Conservation (phyloP, 257 asterid genomes). For the Capsicum rhomboideum region DNA sequence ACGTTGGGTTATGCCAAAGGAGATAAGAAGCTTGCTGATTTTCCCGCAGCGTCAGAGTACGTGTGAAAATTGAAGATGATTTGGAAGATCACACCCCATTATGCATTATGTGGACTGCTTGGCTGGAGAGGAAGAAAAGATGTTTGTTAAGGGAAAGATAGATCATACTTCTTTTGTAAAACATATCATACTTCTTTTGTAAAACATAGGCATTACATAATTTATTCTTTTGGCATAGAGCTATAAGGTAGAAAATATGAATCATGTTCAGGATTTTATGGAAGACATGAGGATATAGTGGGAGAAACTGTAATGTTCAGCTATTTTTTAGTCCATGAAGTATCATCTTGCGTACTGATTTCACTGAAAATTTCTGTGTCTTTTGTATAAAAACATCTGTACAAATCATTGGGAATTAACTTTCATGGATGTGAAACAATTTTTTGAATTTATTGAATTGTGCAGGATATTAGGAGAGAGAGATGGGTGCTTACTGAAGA, state of each 20-base stretch:
- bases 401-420: not conserved
- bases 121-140: not conserved
- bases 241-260: not conserved
- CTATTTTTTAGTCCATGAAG: not conserved
- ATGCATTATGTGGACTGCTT: not conserved
- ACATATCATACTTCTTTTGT: not conserved
- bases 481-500: conserved; percentile 79
- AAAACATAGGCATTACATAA: not conserved
- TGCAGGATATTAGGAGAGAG: conserved; percentile 81
- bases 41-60: not conserved
- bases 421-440: not conserved
- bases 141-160: not conserved
- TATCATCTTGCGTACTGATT: not conserved
- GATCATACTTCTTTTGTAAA: not conserved
- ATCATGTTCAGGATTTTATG: not conserved
- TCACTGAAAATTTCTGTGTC: not conserved
- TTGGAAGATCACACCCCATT: not conserved
- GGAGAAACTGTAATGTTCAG: not conserved
- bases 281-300: not conserved
- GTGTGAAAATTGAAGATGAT: not conserved
- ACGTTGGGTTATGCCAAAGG: not conserved
- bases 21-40: not conserved
- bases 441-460: not conserved
- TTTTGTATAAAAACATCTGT: not conserved
- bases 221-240: not conserved